phyloP scores from a whole-genome alignment of 2,329 filamentous ascomycete genomes.

The Fusarium ramigenum region DNA sequence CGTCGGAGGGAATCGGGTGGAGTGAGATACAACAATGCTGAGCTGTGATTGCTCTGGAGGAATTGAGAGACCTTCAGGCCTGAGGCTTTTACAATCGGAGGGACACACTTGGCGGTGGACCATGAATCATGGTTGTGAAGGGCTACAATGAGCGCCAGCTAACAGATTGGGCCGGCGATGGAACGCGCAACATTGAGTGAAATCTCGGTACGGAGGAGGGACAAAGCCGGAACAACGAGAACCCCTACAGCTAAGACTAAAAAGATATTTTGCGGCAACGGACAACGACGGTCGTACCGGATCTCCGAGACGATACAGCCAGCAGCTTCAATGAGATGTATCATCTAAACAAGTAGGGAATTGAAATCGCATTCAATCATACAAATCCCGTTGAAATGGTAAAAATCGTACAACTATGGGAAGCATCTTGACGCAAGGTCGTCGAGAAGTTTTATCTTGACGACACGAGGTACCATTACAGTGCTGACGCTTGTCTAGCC shows the following conservation, averaged over 20 bases:
- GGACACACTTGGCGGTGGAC: constrained; percentile 47
- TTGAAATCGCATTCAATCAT: background rate
- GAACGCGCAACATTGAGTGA: constrained; percentile 43
- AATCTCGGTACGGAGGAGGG: constrained; percentile 42
- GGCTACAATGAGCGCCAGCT: constrained; percentile 36
- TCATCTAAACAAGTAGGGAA: background rate
- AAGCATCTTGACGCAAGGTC: background rate
- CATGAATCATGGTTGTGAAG: constrained; percentile 47
- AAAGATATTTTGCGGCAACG: constrained; percentile 30
- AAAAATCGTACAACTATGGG: too few species aligned
- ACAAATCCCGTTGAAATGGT: background rate
- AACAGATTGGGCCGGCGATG: constrained; percentile 38
- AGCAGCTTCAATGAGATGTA: background rate
- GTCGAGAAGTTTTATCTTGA: background rate
- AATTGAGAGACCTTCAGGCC: constrained; percentile 42
- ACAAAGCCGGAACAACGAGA: constrained; percentile 40
- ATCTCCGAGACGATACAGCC: constrained; percentile 31
- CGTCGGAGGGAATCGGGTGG: constrained; percentile 51
- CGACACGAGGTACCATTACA: constrained; percentile 1
- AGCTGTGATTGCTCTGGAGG: constrained; percentile 43
- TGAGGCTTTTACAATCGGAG: constrained; percentile 47
- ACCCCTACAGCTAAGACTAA: constrained; percentile 34
- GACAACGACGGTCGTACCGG: constrained; percentile 43
- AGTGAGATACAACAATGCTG: constrained; percentile 41
- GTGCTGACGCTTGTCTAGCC: constrained; percentile 10